phyloP scores from a whole-genome alignment of 306 rosid species.

The Prunus kanzakura region DNA sequence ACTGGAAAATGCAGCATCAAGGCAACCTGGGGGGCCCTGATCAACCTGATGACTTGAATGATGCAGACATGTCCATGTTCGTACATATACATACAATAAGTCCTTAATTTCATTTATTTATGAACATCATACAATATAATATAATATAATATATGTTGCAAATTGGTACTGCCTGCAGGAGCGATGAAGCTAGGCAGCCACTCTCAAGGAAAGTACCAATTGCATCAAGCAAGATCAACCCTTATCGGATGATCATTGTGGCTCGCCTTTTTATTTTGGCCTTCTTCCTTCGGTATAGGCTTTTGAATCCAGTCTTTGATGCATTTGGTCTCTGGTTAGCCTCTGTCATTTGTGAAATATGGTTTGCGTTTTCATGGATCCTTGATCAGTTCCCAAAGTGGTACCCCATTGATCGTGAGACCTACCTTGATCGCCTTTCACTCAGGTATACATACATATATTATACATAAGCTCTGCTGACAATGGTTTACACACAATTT shows the following conservation, averaged over 20 bases:
- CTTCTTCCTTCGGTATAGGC: slow-evolving; percentile 69
- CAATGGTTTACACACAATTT: too few relatives aligned
- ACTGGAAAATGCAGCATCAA: slow-evolving; percentile 69
- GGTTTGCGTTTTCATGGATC: slow-evolving; percentile 96
- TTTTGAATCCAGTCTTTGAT: slow-evolving; percentile 78
- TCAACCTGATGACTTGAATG: slow-evolving; percentile 52
- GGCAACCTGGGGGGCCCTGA: slow-evolving; percentile 76
- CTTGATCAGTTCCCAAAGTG: slow-evolving; percentile 97
- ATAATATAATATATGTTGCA: not conserved
- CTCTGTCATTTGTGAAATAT: slow-evolving; percentile 82
- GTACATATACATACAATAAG: slow-evolving; percentile 9
- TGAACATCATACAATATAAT: not conserved
- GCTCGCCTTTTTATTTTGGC: slow-evolving; percentile 73
- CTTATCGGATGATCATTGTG: slow-evolving; percentile 94
- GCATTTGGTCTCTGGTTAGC: slow-evolving; percentile 88
- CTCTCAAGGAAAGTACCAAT: slow-evolving; percentile 91
- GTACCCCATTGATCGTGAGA: slow-evolving; percentile 91
- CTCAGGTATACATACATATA: slow-evolving; percentile 42
- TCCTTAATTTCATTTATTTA: not conserved
- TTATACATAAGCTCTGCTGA: not conserved
- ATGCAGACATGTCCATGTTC: slow-evolving; percentile 77
- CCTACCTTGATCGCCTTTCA: slow-evolving; percentile 90
- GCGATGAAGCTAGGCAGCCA: slow-evolving; percentile 92
- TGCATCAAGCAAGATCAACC: slow-evolving; percentile 88
- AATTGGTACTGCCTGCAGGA: slow-evolving; percentile 44